phyloP scores from a whole-genome alignment of 768 basidiomycete genomes.

The Filobasidium floriforme region DNA sequence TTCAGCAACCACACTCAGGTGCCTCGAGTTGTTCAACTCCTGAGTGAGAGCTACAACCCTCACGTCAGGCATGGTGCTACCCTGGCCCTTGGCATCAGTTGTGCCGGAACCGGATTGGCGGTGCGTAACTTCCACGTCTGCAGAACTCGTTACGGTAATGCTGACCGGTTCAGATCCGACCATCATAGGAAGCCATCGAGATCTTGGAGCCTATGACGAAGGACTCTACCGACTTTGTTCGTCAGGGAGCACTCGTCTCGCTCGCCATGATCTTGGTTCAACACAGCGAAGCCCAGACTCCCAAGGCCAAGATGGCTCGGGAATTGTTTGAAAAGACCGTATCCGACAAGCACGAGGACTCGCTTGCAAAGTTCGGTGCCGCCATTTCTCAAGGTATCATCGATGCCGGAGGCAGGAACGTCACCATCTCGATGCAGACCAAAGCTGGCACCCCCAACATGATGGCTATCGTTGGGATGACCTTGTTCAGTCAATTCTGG shows the following conservation, averaged over 20 bases:
- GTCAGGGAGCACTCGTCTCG: conserved; percentile 92
- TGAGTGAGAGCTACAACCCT: conserved; percentile 97
- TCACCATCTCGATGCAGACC: conserved; percentile 86
- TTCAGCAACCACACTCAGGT: conserved; percentile 97
- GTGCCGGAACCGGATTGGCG: conserved; percentile 92
- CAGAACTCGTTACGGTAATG: neutral
- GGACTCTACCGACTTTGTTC: conserved; percentile 95
- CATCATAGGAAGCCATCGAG: conserved; percentile 76
- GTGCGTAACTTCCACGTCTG: conserved; percentile 47
- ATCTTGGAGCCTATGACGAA: conserved; percentile 97
- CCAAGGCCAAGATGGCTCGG: conserved; percentile 70
- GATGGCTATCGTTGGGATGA: conserved; percentile 94
- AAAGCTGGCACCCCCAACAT: conserved; percentile 88
- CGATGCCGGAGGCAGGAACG: conserved; percentile 94
- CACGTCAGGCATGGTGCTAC: conserved; percentile 97
- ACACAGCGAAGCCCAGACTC: conserved; percentile 82
- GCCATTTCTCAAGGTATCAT: conserved; percentile 92
- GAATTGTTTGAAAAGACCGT: conserved; percentile 83
- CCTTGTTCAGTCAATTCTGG: conserved; percentile 98
- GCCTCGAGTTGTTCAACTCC: conserved; percentile 87
- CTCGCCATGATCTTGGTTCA: conserved; percentile 95
- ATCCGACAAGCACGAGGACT: conserved; percentile 94
- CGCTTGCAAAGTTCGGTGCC: conserved; percentile 96
- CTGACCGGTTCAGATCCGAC: neutral
- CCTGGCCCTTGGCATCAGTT: conserved; percentile 90